Conservation (phyloP, 2,329 filamentous ascomycete genomes). For the Phialophora verrucosa region DNA sequence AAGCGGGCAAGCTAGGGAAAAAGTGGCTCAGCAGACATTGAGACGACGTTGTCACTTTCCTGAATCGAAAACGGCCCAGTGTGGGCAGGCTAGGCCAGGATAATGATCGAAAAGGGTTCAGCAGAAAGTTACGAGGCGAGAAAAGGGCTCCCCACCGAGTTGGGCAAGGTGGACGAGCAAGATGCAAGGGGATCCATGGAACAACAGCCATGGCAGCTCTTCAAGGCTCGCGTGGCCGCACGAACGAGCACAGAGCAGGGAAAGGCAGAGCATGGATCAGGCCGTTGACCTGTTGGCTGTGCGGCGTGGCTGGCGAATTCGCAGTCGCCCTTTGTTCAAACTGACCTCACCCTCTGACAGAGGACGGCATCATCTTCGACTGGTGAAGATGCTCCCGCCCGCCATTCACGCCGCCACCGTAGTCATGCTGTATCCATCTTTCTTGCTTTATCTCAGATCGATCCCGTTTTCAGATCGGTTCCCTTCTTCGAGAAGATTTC, state of each 20-base stretch:
- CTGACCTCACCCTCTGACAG: neutral
- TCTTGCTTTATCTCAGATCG: constrained; percentile 14
- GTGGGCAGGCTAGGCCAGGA: neutral
- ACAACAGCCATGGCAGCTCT: neutral
- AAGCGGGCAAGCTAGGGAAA: constrained; percentile 5
- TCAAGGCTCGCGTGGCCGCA: neutral
- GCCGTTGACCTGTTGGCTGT: neutral
- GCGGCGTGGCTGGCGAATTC: neutral
- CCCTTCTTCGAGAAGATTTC: constrained; percentile 29
- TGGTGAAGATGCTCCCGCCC: neutral
- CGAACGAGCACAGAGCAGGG: neutral
- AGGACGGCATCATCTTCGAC: neutral
- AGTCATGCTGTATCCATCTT: constrained; percentile 10
- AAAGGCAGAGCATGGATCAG: neutral
- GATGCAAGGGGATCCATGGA: neutral
- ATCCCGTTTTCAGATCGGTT: constrained; percentile 15
- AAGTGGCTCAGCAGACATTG: neutral
- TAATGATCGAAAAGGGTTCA: constrained; percentile 1
- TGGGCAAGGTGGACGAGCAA: neutral
- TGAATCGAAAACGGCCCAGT: neutral
- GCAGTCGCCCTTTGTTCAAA: neutral
- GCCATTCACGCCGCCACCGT: constrained; percentile 9
- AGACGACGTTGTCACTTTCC: constrained; percentile 5
- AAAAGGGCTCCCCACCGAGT: neutral
- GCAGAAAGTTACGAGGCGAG: constrained; percentile 6